A percentile compares a stretch with the other conserved stretches of the same genome.
phyloP scores from a whole-genome alignment of 257 asterid species.

The Ligustrum vulgare region DNA sequence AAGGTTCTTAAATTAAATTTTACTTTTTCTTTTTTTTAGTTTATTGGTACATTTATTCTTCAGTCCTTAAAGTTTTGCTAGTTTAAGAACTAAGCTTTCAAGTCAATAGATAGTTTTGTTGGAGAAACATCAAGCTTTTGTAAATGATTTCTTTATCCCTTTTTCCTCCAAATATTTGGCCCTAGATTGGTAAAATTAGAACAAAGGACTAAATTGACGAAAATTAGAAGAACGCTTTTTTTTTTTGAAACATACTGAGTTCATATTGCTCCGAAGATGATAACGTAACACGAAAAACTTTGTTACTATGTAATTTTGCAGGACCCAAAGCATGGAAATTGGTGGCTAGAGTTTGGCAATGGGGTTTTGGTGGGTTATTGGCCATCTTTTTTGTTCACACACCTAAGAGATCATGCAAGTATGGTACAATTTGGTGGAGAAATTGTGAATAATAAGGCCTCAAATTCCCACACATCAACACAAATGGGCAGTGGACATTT shows the following conservation, averaged over 20 bases:
- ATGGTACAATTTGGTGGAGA: slow-evolving; percentile 63
- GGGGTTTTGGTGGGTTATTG: slow-evolving; percentile 59
- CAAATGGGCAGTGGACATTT: slow-evolving; percentile 70
- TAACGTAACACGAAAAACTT: background rate
- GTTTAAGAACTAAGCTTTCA: background rate
- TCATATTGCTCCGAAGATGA: background rate
- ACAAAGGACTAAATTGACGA: background rate
- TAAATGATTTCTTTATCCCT: background rate
- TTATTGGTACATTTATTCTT: too few relatives aligned
- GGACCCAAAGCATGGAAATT: slow-evolving; percentile 68
- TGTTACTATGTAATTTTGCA: slow-evolving; percentile 1
- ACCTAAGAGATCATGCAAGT: slow-evolving; percentile 47
- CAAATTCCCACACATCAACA: slow-evolving; percentile 45
- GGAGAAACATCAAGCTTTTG: background rate
- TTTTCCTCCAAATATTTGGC: background rate
- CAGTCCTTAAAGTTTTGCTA: background rate
- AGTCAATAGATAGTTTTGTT: background rate
- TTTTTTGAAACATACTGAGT: background rate
- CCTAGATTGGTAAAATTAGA: background rate
- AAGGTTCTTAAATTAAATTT: background rate
- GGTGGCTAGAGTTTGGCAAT: slow-evolving; percentile 66
- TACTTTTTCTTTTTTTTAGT: too few relatives aligned
- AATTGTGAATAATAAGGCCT: slow-evolving; percentile 42
- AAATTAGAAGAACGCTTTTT: background rate
- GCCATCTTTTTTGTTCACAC: slow-evolving; percentile 58